Base-by-base conservation (phyloP, 495 filamentous ascomycete species). In the Terfezia boudieri region DNA sequence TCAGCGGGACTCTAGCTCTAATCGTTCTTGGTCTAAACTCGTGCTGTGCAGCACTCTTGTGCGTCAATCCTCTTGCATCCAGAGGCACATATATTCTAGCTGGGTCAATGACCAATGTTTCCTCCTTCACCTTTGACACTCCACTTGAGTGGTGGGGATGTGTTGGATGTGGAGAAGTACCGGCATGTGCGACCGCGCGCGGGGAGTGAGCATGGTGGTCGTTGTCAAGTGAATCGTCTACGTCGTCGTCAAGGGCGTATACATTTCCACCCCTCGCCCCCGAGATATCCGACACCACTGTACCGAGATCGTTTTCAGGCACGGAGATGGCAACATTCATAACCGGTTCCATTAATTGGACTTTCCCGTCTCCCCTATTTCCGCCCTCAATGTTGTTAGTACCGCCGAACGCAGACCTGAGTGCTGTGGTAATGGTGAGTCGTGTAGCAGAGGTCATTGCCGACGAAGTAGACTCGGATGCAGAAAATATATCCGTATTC, bases 231-330 rank as follows among this genome's bases (percentile, higher is more conserved):
- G 37, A 65, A 56, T 63, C 70, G 55, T 54, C 58, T 36, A 68
- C 69, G 35, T 70, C 61, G 17, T 79, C 74, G 53, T 82, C 80
- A 53, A 96, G 78, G 37, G 86, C 85, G 53, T 92, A 64, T 32
- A 96, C 82, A 53, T 82, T 81, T 0, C 89, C 92, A 50, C 92
- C 90, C 1, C 89, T 76, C 0, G 77, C 77, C 11, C 84, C 78
- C 14, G 77, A 81, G 43, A 99, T 74, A 61, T 99, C 92, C 57
- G 90, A 86, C 48, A 93, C 83, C n/a, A 99, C 84, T 3, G 76
- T 73, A 11, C 87, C 85, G 17, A 94, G 75, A 23, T 76, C 77
- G 12, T 73, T 74, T 69, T 95, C 90, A 61, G 88, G 82, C 54
- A 88, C 81, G 65, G 72, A 75, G 61, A 99, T 89, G 16, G 76